phyloP scores from a whole-genome alignment of 1,284 basidiomycete genomes.

The Melampsora medusae region DNA sequence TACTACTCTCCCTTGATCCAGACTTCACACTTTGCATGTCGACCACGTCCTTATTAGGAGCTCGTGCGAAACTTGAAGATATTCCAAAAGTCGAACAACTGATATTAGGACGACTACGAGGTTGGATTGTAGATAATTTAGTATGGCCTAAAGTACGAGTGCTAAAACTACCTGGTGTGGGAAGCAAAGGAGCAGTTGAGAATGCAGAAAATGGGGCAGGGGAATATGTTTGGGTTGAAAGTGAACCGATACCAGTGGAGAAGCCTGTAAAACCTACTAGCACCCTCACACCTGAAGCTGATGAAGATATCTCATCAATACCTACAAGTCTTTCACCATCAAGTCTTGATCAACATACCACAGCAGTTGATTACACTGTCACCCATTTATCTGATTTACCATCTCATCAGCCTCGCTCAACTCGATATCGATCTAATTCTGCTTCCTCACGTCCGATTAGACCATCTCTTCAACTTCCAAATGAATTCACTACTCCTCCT shows the following conservation, averaged over 20 bases:
- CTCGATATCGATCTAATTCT: conserved; percentile 5
- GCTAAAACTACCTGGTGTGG: conserved; percentile 57
- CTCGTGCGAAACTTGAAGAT: conserved; percentile 62
- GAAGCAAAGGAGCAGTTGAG: conserved; percentile 92
- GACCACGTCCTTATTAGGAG: conserved; percentile 61
- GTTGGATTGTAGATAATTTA: conserved; percentile 59
- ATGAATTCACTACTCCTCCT: neutral
- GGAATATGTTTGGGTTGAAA: conserved; percentile 43
- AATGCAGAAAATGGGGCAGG: conserved; percentile 97
- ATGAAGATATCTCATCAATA: conserved; percentile 24
- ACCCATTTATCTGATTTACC: conserved; percentile 12
- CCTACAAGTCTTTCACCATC: conserved; percentile 1
- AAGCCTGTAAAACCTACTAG: conserved; percentile 13
- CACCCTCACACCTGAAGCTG: conserved; percentile 24
- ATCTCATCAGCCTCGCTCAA: neutral
- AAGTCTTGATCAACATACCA: neutral
- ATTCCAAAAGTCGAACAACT: conserved; percentile 64
- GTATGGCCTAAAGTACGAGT: conserved; percentile 60
- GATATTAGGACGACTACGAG: conserved; percentile 59
- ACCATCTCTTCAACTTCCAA: neutral
- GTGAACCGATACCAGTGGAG: neutral
- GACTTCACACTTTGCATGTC: conserved; percentile 62
- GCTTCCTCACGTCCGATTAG: neutral
- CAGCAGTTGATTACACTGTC: neutral
- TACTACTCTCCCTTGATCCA: conserved; percentile 58